Percentiles rank a stretch among this genome's conserved stretches.
Evolutionary conservation across 2,329 filamentous ascomycete genomes (phyloP).

Genomic region (Hirsutella thompsonii): DNA sequence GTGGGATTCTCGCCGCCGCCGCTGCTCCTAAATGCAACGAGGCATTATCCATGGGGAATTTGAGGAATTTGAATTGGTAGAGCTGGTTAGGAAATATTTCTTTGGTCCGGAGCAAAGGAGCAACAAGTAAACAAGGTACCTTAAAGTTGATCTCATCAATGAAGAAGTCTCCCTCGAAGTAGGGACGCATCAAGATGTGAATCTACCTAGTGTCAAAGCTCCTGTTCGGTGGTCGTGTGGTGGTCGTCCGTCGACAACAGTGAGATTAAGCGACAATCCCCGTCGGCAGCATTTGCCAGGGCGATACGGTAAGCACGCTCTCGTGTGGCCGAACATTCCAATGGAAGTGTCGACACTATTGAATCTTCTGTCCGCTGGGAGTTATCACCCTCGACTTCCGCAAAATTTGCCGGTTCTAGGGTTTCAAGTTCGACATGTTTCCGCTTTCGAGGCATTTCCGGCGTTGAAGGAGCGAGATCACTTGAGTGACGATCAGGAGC

Average conservation of each 20-base stretch:
- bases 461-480: no score
- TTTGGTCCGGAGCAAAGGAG: no score
- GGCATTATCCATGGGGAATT: no score
- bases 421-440: conserved; percentile 5
- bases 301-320: conserved; percentile 21
- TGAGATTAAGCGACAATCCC: conserved; percentile 16
- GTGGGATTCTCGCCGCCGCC: neutral
- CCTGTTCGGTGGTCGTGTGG: conserved; percentile 17
- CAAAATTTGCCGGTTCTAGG: neutral
- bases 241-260: conserved; percentile 22
- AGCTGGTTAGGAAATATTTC: no score
- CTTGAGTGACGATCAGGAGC: no score
- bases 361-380: conserved; percentile 6
- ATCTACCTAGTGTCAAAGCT: conserved; percentile 13
- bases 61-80: no score
- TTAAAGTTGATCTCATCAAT: no score
- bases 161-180: no score
- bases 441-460: conserved; percentile 11
- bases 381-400: neutral
- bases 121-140: no score
- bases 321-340: conserved; percentile 11
- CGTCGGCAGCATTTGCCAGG: conserved; percentile 13
- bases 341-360: conserved; percentile 6
- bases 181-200: no score
- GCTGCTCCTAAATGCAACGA: neutral